A percentile compares a stretch with the other conserved stretches of the same genome.
Evolutionary conservation across 78 protist species (phyloP).

Genomic region (Cavenderia fasciculata): DNA sequence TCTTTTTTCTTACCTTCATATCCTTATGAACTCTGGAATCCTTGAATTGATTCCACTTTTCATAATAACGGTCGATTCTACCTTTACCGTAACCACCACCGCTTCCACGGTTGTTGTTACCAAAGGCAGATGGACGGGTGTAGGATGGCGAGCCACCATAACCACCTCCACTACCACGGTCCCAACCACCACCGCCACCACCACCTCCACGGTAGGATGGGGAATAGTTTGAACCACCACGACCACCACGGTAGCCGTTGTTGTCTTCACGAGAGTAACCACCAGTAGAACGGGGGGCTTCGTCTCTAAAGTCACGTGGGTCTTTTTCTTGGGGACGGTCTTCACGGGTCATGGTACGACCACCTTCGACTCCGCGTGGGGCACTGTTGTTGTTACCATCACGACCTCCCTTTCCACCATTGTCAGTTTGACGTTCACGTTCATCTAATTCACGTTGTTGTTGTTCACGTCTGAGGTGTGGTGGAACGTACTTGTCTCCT

Average conservation of each 20-base stretch:
- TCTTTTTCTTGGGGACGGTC: neutral
- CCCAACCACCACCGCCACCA: slow-evolving; percentile 2
- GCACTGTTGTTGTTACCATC: neutral
- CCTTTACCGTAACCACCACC: neutral
- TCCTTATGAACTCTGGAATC: slow-evolving; percentile 37
- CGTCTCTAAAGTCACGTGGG: neutral
- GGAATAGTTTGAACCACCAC: neutral
- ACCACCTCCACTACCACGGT: slow-evolving; percentile 33
- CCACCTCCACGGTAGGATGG: neutral
- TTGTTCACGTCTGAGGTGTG: slow-evolving; percentile 28
- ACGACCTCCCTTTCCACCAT: neutral
- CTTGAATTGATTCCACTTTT: slow-evolving; percentile 20
- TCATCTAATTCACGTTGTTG: slow-evolving; percentile 10
- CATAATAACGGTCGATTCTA: slow-evolving; percentile 47
- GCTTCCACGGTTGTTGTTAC: slow-evolving; percentile 13
- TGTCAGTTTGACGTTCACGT: neutral
- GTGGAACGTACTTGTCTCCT: slow-evolving; percentile 58
- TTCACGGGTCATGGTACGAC: too few species aligned
- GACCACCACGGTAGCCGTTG: neutral
- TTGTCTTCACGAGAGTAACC: neutral
- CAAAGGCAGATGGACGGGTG: slow-evolving; percentile 5
- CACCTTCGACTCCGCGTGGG: too few species aligned
- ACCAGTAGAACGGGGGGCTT: neutral
- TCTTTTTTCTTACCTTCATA: neutral
- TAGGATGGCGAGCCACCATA: slow-evolving; percentile 35